Evolutionary conservation across 2,329 filamentous ascomycete species (phyloP).

Genomic region (Verticillium longisporum): DNA sequence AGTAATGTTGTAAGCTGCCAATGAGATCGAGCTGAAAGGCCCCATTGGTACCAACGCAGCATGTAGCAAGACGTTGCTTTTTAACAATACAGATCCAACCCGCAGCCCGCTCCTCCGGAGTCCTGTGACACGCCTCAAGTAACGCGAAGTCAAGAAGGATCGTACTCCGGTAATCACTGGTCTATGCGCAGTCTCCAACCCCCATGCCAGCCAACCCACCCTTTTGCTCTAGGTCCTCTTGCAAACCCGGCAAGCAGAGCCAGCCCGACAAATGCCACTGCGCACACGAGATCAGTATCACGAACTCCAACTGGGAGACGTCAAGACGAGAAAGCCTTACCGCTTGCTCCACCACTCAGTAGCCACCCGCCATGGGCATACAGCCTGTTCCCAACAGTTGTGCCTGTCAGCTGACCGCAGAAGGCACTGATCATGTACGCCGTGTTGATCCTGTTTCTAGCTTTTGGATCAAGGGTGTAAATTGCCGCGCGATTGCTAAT

Average conservation of each 20-base stretch:
- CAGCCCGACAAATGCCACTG: conserved; percentile 11
- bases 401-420: conserved; percentile 67
- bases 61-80: too few species aligned
- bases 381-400: conserved; percentile 47
- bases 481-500: conserved; percentile 67
- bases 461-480: conserved; percentile 63
- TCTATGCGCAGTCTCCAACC: conserved; percentile 6
- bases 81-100: too few species aligned
- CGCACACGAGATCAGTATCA: background rate
- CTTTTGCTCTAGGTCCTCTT: conserved; percentile 8
- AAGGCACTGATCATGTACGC: conserved; percentile 76
- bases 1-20: too few species aligned
- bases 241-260: conserved; percentile 8
- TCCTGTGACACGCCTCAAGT: too few species aligned
- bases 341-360: conserved; percentile 35
- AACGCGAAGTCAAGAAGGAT: too few species aligned
- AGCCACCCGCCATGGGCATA: conserved; percentile 46
- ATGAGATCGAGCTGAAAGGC: too few species aligned
- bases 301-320: background rate
- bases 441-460: conserved; percentile 71
- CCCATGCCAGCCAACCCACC: conserved; percentile 11
- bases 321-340: background rate
- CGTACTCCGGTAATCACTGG: background rate
- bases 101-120: too few species aligned
- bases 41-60: too few species aligned